Evolutionary conservation across 495 filamentous ascomycete genomes (phyloP), one percentile per base, ranked within the genome.

Genomic region (Pyrenopolyporus hunteri): DNA sequence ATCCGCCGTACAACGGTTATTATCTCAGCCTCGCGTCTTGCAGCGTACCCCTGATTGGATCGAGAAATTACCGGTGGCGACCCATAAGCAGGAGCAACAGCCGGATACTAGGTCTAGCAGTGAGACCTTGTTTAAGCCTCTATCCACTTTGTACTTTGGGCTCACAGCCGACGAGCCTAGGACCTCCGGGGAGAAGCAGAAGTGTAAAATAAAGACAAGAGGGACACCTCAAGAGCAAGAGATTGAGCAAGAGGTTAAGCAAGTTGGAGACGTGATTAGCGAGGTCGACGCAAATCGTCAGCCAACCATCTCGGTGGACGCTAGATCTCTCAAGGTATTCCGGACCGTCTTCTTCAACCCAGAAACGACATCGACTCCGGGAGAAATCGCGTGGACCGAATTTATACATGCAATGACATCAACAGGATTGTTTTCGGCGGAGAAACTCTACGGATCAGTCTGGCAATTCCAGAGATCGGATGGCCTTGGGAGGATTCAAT

Each of bases 401-500:
- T 82, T 84, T 53, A 60, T 86, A 23, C 72, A 77, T 46, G 81
- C 82, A 0, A 80, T 86, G 80, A 42, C 40, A 5, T 70, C 70
- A 1, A 74, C 71, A 1, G 82, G 82, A 6, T 19, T 42, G 17
- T 82, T 85, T 44, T 16, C 52, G 0, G 63, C 73, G 0, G 51
- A 79, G 69, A 83, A 84, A 57, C 71, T 84, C 1, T 78, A 83
- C 47, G 82, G 83, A 1, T 80, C 75, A 4, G 75, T 80, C 3
- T 85, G 82, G 82, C 74, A 80, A 16, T 84, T 84, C 57, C 59
- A 51, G 17, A 68, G 32, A 8, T 56, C 73, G 6, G 76, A 81
- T 57, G 68, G 74, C 6, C 59, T 73, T 45, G 51, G 77, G 0
- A 78, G 74, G n/a, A 81, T 84, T 33, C 81, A 78, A 39, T 81